Evolutionary conservation across 345 rosid genomes (phyloP).

Genomic region (Nasturtium officinale): DNA sequence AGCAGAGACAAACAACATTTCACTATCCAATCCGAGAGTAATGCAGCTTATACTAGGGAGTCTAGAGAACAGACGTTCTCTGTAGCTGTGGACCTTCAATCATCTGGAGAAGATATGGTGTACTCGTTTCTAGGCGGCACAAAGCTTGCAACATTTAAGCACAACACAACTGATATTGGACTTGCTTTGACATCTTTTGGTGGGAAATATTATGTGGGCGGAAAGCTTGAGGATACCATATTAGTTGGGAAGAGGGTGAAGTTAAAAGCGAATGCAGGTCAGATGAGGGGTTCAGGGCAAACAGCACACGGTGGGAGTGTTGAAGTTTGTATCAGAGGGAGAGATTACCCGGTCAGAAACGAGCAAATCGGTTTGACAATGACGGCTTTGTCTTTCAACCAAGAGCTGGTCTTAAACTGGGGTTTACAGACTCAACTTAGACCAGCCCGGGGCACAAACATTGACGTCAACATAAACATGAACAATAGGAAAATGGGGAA

Average conservation of each 20-base stretch:
- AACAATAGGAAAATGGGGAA: conserved; percentile 82
- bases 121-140: conserved; percentile 61
- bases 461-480: conserved; percentile 61
- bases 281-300: conserved; percentile 58
- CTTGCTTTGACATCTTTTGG: conserved; percentile 64
- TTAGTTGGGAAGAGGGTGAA: conserved; percentile 73
- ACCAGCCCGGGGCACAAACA: conserved; percentile 55
- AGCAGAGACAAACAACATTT: conserved; percentile 80
- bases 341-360: conserved; percentile 74
- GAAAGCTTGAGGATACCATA: conserved; percentile 77
- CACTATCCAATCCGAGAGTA: conserved; percentile 74
- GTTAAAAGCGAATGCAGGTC: conserved; percentile 65
- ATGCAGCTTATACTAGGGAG: conserved; percentile 58
- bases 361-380: conserved; percentile 58
- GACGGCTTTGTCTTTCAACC: conserved; percentile 66
- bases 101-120: conserved; percentile 73
- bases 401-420: conserved; percentile 72
- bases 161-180: conserved; percentile 66
- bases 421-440: conserved; percentile 72
- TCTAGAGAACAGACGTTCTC: conserved; percentile 56
- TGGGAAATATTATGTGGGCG: conserved; percentile 64
- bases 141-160: conserved; percentile 62
- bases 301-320: conserved; percentile 77
- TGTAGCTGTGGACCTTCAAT: conserved; percentile 74
- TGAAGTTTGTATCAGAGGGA: conserved; percentile 75